Evolutionary conservation across 495 filamentous ascomycete species (phyloP), one percentile per base, ranked within the genome.

Genomic region (Neurospora tetraspora): DNA sequence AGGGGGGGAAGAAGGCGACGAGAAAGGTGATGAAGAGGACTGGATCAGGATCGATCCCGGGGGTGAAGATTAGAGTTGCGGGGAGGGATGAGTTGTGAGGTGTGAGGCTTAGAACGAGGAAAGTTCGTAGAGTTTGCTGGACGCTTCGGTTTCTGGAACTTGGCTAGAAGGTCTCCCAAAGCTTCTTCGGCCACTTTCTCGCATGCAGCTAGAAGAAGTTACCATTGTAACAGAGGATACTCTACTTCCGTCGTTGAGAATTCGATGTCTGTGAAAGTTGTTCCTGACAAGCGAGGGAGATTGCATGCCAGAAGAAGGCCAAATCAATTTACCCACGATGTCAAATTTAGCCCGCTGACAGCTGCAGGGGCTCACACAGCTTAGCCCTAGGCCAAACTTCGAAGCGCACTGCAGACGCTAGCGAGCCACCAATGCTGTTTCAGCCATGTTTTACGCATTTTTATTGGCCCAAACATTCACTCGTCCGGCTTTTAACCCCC

Each of bases 81-180:
- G 79, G 78, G 4, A 79, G 75, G 34, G 77, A 78, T 65, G 81
- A 82, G 69, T 73, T 82, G 5, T 79, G 74, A 71, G 8, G n/a
- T 47, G 10, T 47, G 9, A n/a, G 39, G 39, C 14, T 8, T 11
- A 11, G 2, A 0, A 14, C 14, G 39, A 39, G 10, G 39, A 39
- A 2, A 39, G 39, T 37, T 37, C 36, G 36, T 2, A 2, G 3
- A 31, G 31, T 31, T 31, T 31, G 31, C 31, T 31, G 31, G 31
- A 2, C 39, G 5, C 39, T 59, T 31, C 23, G 2, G 12, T 16
- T 65, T 34, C 53, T 27, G 34, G 14, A 65, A 34, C 14, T 34
- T 65, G 14, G 53, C 27, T 61, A 61, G 53, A 34, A 61, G 53
- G 2, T 14, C 2, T 18, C 27, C 9, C 6, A 18, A 34, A 9